Evolutionary conservation across 2,329 filamentous ascomycete species (phyloP).

Genomic region (Paecilomyces sp.): DNA sequence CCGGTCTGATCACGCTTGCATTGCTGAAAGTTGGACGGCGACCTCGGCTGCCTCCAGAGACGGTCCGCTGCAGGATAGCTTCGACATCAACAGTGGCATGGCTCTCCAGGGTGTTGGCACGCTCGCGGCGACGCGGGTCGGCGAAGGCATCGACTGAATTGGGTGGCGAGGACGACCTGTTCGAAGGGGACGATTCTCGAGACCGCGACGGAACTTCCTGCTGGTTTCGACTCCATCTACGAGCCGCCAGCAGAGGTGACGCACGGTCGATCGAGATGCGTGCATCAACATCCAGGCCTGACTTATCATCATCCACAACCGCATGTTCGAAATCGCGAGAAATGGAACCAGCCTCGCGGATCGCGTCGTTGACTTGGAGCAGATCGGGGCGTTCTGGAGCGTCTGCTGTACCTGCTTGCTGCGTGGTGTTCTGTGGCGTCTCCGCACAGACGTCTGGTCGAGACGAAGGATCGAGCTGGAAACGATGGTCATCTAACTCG

Average conservation of each 20-base stretch:
- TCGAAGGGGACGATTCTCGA: slow-evolving; percentile 45
- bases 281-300: slow-evolving; percentile 26
- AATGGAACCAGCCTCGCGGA: slow-evolving; percentile 37
- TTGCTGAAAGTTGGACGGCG: slow-evolving; percentile 55
- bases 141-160: slow-evolving; percentile 98
- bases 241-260: slow-evolving; percentile 25
- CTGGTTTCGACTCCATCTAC: slow-evolving; percentile 27
- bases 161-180: slow-evolving; percentile 73
- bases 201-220: slow-evolving; percentile 36
- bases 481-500: slow-evolving; percentile 79
- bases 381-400: slow-evolving; percentile 42
- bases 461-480: slow-evolving; percentile 29
- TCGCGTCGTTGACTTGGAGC: slow-evolving; percentile 40
- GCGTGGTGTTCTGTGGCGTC: slow-evolving; percentile 31
- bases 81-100: slow-evolving; percentile 48
- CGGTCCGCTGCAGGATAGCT: slow-evolving; percentile 59
- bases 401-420: slow-evolving; percentile 44
- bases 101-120: slow-evolving; percentile 61
- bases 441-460: slow-evolving; percentile 29
- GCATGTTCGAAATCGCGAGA: slow-evolving; percentile 84
- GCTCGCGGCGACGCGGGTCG: slow-evolving; percentile 76
- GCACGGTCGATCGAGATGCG: slow-evolving; percentile 37
- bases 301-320: slow-evolving; percentile 65
- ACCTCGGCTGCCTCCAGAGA: slow-evolving; percentile 61
- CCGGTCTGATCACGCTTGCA: slow-evolving; percentile 49